Percentiles rank a stretch among this genome's conserved stretches.
Evolutionary conservation across 345 rosid genomes (phyloP).

Genomic region (Hypericum androsaemum): DNA sequence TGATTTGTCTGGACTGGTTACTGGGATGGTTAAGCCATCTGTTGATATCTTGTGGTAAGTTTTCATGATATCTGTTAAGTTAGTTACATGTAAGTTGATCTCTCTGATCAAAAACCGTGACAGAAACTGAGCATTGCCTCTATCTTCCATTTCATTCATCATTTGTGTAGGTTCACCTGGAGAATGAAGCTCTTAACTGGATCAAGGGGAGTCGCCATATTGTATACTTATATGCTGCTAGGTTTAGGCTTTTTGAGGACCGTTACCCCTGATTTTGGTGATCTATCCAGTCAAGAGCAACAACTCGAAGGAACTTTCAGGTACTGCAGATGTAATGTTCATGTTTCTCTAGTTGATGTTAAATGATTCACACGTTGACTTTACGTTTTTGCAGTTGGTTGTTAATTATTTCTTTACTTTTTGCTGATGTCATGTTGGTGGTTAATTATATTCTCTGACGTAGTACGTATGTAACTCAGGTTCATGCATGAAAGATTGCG

Average conservation of each 20-base stretch:
- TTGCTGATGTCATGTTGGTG: not conserved
- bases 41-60: conserved; percentile 94
- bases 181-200: conserved; percentile 97
- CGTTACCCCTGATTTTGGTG: conserved; percentile 91
- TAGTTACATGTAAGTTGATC: not conserved
- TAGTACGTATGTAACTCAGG: conserved; percentile 27
- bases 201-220: conserved; percentile 82
- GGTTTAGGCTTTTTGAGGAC: conserved; percentile 88
- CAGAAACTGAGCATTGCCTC: not conserved
- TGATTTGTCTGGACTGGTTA: conserved; percentile 80
- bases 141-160: not conserved
- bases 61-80: conserved; percentile 5
- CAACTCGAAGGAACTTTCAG: conserved; percentile 94
- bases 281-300: conserved; percentile 74
- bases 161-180: conserved; percentile 80
- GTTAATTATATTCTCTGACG: not conserved
- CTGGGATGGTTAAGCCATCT: conserved; percentile 98
- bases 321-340: conserved; percentile 25
- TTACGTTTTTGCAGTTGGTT: conserved; percentile 10
- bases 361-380: not conserved
- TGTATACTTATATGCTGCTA: conserved; percentile 87
- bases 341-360: not conserved
- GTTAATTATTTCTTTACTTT: conserved; percentile 10
- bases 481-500: conserved; percentile 99
- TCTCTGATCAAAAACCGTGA: not conserved